Conservation (phyloP, 345 rosid species). For the Gossypium arboreum region DNA sequence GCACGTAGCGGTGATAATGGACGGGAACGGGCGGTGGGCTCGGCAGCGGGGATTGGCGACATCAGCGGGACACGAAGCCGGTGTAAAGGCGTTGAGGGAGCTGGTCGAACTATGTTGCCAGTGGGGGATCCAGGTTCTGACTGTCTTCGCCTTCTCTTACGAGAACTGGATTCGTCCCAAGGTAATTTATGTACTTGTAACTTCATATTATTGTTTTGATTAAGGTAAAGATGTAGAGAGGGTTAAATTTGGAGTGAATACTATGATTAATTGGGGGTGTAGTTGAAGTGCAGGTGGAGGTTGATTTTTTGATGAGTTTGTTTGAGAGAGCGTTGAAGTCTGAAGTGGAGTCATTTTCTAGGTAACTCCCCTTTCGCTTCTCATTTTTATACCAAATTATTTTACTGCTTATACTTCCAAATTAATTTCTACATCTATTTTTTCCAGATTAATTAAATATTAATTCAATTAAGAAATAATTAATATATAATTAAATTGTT, state of each 20-base stretch:
- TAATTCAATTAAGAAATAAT: too few species aligned
- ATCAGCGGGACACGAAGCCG: slow-evolving; percentile 62
- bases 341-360: neutral
- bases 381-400: neutral
- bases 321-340: slow-evolving; percentile 1
- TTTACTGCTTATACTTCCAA: too few species aligned
- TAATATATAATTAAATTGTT: too few species aligned
- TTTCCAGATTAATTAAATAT: too few species aligned
- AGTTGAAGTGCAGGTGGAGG: slow-evolving; percentile 47
- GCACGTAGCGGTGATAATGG: slow-evolving; percentile 86
- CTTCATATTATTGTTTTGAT: neutral
- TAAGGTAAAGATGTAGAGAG: neutral
- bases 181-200: slow-evolving; percentile 23
- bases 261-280: neutral
- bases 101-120: slow-evolving; percentile 42
- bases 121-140: slow-evolving; percentile 71
- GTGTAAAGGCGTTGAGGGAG: slow-evolving; percentile 53
- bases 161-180: slow-evolving; percentile 79
- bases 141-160: slow-evolving; percentile 75
- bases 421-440: too few species aligned
- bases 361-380: slow-evolving; percentile 25
- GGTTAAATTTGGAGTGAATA: neutral
- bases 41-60: slow-evolving; percentile 45
- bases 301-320: slow-evolving; percentile 61
- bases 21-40: slow-evolving; percentile 79